Evolutionary conservation across 2,329 filamentous ascomycete genomes (phyloP).

Genomic region (Davidsoniella eucalypti): DNA sequence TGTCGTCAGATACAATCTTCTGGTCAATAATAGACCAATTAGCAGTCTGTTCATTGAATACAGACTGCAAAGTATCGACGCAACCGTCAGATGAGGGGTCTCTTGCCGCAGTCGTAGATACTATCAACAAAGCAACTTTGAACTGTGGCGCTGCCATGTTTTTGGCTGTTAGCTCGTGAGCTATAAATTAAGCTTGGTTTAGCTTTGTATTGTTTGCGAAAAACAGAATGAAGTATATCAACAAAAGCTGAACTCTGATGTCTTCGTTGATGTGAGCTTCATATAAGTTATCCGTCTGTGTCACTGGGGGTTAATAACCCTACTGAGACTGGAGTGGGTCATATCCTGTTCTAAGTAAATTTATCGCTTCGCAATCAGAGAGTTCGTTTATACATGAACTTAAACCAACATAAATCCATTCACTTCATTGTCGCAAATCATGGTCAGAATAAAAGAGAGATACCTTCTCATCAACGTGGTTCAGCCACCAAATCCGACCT

Average conservation of each 20-base stretch:
- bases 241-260: too few relatives aligned
- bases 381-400: too few relatives aligned
- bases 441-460: constrained; percentile 94
- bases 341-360: too few relatives aligned
- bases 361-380: too few relatives aligned
- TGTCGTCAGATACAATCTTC: constrained; percentile 65
- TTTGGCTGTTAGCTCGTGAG: not conserved
- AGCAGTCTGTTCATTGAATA: constrained; percentile 42
- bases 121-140: constrained; percentile 61
- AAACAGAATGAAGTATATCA: too few relatives aligned
- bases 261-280: too few relatives aligned
- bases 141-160: constrained; percentile 30
- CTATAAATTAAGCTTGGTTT: too few relatives aligned
- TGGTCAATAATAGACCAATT: constrained; percentile 55
- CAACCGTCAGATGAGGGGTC: constrained; percentile 68
- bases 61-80: constrained; percentile 45
- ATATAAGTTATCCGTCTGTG: too few relatives aligned
- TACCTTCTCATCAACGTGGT: constrained; percentile 92
- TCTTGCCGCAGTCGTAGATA: constrained; percentile 77
- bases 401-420: not conserved
- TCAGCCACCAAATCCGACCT: constrained; percentile 47
- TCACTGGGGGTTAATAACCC: too few relatives aligned
- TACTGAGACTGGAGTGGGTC: too few relatives aligned
- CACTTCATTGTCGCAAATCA: not conserved
- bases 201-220: too few relatives aligned